These are phyloP conservation scores for Mortierella sp. DNA, from an alignment of 371 early-diverging fungal species.

Conservation along the genomic window DNA sequence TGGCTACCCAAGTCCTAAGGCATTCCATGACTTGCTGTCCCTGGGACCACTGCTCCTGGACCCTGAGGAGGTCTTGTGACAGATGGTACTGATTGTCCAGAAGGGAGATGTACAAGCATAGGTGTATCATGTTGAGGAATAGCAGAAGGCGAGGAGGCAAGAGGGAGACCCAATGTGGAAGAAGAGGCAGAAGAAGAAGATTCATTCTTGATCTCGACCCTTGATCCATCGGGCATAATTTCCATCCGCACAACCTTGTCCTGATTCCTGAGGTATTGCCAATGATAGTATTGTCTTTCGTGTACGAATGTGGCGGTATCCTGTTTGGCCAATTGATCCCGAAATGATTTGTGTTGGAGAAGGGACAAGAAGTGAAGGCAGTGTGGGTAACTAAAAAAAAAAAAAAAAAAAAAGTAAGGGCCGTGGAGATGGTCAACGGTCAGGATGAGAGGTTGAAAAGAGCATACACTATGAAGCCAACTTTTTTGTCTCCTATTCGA, in stretches of 20 bases:
- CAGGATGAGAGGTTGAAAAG: not conserved
- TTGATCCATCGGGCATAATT: conserved; percentile 43
- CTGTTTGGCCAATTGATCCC: conserved; percentile 77
- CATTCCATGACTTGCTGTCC: not conserved
- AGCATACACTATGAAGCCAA: not conserved
- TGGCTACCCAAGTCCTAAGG: not conserved
- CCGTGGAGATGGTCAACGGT: not conserved
- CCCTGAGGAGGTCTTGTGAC: not conserved
- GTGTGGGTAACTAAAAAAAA: conserved; percentile 81
- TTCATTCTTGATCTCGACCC: conserved; percentile 39
- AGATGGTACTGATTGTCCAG: not conserved
- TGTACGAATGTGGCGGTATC: conserved; percentile 83
- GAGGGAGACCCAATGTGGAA: too few relatives aligned
- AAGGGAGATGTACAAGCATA: not conserved
- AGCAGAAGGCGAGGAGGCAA: too few relatives aligned
- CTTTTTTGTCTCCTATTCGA: not conserved
- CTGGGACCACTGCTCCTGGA: not conserved
- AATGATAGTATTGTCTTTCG: conserved; percentile 88
- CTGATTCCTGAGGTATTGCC: conserved; percentile 75
- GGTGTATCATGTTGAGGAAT: too few relatives aligned
- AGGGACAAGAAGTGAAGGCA: conserved; percentile 86
- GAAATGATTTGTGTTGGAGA: conserved; percentile 83
- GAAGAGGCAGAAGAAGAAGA: not conserved
- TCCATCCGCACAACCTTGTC: conserved; percentile 50
- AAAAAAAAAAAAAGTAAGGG: conserved; percentile 4